Evolutionary conservation across 1,284 basidiomycete genomes (phyloP).

Genomic region (Moesziomyces sp.): DNA sequence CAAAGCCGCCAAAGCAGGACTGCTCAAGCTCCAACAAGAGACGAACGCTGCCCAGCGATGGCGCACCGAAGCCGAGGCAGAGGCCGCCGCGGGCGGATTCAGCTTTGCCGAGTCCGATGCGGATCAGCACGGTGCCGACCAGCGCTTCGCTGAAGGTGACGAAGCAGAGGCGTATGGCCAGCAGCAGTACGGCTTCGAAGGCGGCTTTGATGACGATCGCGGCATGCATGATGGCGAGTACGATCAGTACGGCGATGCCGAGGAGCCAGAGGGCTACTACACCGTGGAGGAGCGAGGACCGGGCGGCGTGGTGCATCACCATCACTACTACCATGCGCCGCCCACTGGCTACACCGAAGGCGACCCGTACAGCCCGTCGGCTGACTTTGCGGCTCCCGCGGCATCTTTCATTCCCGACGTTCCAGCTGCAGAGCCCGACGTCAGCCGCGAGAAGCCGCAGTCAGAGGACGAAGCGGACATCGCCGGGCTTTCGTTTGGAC

Average conservation of each 20-base stretch:
- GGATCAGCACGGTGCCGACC: conserved; percentile 8
- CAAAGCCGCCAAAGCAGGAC: conserved; percentile 54
- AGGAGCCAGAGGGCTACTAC: conserved; percentile 29
- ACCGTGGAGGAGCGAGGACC: conserved; percentile 33
- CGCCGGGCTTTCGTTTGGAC: conserved; percentile 54
- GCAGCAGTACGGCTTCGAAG: conserved; percentile 23
- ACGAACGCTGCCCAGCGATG: conserved; percentile 29
- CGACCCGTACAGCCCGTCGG: conserved; percentile 12
- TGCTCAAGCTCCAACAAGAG: conserved; percentile 43
- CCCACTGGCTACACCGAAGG: conserved; percentile 2
- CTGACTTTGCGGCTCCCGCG: neutral
- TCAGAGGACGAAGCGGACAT: conserved; percentile 62
- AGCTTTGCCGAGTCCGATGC: conserved; percentile 30
- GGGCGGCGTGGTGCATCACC: conserved; percentile 54
- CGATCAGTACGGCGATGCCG: conserved; percentile 41
- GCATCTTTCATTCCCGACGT: too few relatives aligned
- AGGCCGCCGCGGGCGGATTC: conserved; percentile 58
- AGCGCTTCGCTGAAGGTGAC: conserved; percentile 1
- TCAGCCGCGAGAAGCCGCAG: conserved; percentile 9
- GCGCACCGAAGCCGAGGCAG: conserved; percentile 57
- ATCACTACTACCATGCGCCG: conserved; percentile 57
- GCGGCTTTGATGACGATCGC: conserved; percentile 4
- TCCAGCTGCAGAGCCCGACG: neutral
- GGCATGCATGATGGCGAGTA: conserved; percentile 9
- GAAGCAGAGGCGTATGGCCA: conserved; percentile 2